A percentile compares a stretch with the other conserved stretches of the same genome.
phyloP scores from a whole-genome alignment of 1,284 basidiomycete genomes.

The Ceratobasidium sp. region DNA sequence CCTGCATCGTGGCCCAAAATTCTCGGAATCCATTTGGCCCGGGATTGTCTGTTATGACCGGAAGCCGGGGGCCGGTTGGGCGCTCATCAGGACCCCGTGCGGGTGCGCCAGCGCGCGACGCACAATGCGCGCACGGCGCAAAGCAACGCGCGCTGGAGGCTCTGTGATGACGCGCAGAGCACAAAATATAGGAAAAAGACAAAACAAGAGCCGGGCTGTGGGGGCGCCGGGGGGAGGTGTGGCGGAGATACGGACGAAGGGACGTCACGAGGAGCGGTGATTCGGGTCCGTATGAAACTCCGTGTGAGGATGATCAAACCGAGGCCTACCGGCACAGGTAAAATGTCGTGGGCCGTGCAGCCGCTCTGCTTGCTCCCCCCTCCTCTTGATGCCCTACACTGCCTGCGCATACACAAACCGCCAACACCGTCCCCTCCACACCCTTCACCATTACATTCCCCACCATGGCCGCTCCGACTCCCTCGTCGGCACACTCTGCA shows the following conservation, averaged over 20 bases:
- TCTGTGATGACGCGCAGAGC: background rate
- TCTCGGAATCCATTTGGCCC: background rate
- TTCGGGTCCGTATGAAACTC: constrained; percentile 21
- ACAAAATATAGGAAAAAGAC: background rate
- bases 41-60: background rate
- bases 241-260: constrained; percentile 3
- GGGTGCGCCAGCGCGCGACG: no score
- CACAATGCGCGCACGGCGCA: no score
- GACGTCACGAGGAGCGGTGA: constrained; percentile 18
- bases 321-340: constrained; percentile 18
- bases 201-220: background rate
- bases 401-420: constrained; percentile 6
- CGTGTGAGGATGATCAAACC: constrained; percentile 23
- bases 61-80: constrained; percentile 5
- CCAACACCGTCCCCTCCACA: no score
- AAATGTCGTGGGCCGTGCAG: background rate
- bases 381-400: constrained; percentile 7
- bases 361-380: constrained; percentile 14
- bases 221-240: background rate
- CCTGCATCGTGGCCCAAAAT: constrained; percentile 10
- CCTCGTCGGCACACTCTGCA: constrained; percentile 19
- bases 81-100: background rate
- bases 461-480: constrained; percentile 36
- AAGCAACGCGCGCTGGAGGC: no score
- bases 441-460: background rate